These are phyloP conservation scores for Fonsecaea nubica DNA, from an alignment of 2,329 filamentous ascomycete genomes.

Conservation along the genomic window DNA sequence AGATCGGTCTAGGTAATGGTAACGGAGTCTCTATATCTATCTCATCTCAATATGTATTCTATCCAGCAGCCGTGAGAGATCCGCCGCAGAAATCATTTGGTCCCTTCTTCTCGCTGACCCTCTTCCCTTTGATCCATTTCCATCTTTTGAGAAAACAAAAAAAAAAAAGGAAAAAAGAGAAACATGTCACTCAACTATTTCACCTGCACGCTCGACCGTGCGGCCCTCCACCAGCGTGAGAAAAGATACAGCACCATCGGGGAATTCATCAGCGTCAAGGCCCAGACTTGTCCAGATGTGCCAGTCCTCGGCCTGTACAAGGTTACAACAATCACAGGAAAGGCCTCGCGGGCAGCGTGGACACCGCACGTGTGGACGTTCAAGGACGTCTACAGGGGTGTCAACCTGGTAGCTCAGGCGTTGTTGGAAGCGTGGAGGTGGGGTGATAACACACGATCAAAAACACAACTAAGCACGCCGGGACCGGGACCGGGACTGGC, in stretches of 20 bases:
- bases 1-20: no score
- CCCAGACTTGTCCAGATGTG: constrained; percentile 45
- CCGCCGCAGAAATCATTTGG: no score
- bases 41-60: background rate
- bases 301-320: constrained; percentile 59
- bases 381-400: constrained; percentile 18
- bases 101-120: no score
- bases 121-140: no score
- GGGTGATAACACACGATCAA: no score
- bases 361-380: constrained; percentile 28
- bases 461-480: no score
- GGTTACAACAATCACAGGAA: background rate
- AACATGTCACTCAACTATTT: constrained; percentile 58
- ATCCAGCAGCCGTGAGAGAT: background rate
- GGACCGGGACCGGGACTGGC: background rate
- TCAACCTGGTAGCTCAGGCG: constrained; percentile 28
- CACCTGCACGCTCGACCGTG: constrained; percentile 66
- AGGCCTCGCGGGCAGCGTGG: constrained; percentile 5
- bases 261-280: constrained; percentile 59
- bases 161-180: no score
- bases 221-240: constrained; percentile 47
- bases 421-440: constrained; percentile 12
- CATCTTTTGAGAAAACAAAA: no score
- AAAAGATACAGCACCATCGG: constrained; percentile 53
- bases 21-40: no score